phyloP scores from a whole-genome alignment of 2,329 filamentous ascomycete species.

The Fusarium succisae region DNA sequence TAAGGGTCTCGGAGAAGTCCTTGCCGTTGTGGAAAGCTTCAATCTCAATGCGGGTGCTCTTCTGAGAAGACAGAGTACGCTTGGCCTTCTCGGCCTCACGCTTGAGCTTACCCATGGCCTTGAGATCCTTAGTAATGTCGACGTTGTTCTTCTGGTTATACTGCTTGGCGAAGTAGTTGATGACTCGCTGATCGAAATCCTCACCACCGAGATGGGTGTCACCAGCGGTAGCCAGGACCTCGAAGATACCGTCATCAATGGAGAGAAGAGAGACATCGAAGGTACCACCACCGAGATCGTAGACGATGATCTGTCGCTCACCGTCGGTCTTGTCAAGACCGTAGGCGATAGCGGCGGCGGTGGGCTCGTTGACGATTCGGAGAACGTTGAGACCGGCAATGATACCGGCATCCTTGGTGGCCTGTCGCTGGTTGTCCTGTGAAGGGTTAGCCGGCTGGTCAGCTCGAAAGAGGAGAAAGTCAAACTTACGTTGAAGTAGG shows the following conservation, averaged over 20 bases:
- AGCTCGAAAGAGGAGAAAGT: neutral
- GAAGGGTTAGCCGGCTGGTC: conserved; percentile 32
- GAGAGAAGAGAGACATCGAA: conserved; percentile 94
- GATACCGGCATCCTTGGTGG: conserved; percentile 92
- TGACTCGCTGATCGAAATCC: conserved; percentile 98
- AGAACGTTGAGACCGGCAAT: conserved; percentile 96
- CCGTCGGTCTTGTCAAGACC: conserved; percentile 86
- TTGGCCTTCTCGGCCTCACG: conserved; percentile 99
- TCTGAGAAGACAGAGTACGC: conserved; percentile 94
- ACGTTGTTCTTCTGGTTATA: conserved; percentile 99
- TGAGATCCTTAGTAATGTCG: conserved; percentile 91
- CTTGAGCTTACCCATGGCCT: conserved; percentile 99
- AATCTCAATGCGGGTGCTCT: conserved; percentile 94
- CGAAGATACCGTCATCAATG: conserved; percentile 91
- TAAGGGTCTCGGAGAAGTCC: conserved; percentile 98
- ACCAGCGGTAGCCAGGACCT: conserved; percentile 94
- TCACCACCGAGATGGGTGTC: conserved; percentile 98
- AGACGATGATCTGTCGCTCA: conserved; percentile 90
- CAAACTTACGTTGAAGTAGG: conserved; percentile 83
- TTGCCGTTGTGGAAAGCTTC: conserved; percentile 97
- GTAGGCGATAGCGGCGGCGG: conserved; percentile 93
- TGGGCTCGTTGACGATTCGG: conserved; percentile 96
- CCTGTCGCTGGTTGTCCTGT: conserved; percentile 90
- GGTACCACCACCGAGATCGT: conserved; percentile 93
- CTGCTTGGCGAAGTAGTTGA: conserved; percentile 93